Percentiles rank a stretch among this genome's conserved stretches.
Evolutionary conservation across 257 asterid genomes (phyloP).

Genomic region (Primulina eburnea): DNA sequence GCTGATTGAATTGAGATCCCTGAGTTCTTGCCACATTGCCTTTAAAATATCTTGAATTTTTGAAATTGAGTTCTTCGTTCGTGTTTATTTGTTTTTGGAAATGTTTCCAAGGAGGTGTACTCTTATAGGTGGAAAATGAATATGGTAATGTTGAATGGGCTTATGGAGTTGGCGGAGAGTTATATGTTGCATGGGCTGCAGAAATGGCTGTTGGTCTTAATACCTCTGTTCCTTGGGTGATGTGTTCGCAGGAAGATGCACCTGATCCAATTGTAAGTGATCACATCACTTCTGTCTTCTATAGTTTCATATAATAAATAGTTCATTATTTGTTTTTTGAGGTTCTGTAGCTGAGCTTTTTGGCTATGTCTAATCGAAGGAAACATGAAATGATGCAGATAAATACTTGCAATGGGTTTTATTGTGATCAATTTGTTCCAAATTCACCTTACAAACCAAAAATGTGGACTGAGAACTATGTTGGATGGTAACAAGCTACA

Average conservation of each 20-base stretch:
- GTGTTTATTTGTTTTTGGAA: conserved; percentile 4
- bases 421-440: conserved; percentile 70
- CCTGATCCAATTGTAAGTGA: conserved; percentile 70
- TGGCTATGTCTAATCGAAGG: background rate
- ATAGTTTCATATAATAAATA: background rate
- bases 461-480: conserved; percentile 84
- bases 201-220: conserved; percentile 65
- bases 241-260: conserved; percentile 70
- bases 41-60: background rate
- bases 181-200: conserved; percentile 81
- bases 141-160: conserved; percentile 74
- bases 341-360: background rate
- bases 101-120: background rate
- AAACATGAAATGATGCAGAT: conserved; percentile 49
- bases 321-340: conserved; percentile 3
- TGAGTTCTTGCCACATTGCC: background rate
- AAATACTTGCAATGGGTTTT: conserved; percentile 80
- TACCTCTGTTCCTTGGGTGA: conserved; percentile 83
- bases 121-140: conserved; percentile 71
- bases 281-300: background rate
- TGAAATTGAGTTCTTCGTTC: background rate
- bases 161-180: conserved; percentile 57
- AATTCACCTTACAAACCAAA: conserved; percentile 67
- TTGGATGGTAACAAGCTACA: conserved; percentile 55
- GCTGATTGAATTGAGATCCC: background rate